Conservation (phyloP, 169 alveolate genomes). For the Cryptosporidium sp. region DNA sequence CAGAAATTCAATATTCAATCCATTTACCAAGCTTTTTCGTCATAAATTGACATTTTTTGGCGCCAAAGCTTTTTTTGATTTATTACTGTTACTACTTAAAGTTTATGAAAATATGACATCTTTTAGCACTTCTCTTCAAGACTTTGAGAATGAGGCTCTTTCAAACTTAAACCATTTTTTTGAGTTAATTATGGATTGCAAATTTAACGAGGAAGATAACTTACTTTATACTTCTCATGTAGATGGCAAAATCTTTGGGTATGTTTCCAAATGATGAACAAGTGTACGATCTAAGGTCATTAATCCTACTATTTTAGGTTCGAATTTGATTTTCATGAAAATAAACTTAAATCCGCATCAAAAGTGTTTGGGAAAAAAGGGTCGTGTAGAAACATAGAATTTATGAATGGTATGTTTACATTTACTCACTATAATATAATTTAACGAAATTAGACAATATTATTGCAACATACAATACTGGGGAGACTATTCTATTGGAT, state of each 20-base stretch:
- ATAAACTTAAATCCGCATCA: slow-evolving; percentile 10
- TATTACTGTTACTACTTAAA: background rate
- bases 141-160: background rate
- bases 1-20: background rate
- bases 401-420: slow-evolving; percentile 42
- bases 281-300: background rate
- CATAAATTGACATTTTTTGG: background rate
- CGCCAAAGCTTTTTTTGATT: slow-evolving; percentile 3
- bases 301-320: slow-evolving; percentile 9
- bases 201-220: slow-evolving; percentile 15
- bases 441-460: slow-evolving; percentile 1
- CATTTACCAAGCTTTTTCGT: background rate
- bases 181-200: slow-evolving; percentile 61
- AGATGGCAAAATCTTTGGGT: slow-evolving; percentile 40
- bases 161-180: background rate
- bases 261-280: background rate
- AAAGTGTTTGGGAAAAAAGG: slow-evolving; percentile 44
- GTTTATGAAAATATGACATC: slow-evolving; percentile 18
- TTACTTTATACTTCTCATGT: slow-evolving; percentile 53
- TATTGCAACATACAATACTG: slow-evolving; percentile 54
- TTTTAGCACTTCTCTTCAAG: slow-evolving; percentile 34
- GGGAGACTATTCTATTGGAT: slow-evolving; percentile 32
- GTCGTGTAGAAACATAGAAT: slow-evolving; percentile 65
- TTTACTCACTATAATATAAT: background rate
- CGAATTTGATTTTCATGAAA: slow-evolving; percentile 23